Base-by-base conservation (phyloP, 805 yeast genomes). In the Starmerella bacillaris region DNA sequence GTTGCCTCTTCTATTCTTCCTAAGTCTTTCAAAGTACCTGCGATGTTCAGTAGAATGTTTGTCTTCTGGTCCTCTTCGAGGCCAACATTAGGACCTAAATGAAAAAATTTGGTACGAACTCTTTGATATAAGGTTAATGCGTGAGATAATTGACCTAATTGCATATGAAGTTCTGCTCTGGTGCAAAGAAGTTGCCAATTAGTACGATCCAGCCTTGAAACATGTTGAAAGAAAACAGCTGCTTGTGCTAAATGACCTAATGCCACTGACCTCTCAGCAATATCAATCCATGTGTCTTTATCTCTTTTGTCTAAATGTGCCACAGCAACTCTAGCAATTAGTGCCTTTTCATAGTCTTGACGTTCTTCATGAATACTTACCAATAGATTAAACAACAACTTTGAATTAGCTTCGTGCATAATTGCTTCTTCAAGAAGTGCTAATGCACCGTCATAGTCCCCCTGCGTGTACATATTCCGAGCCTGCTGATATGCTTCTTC, bases 261-360 rank as follows among this genome's bases (percentile, higher is more conserved):
- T 35, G 67, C 59, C 37, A 70, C 65, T 44, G 78, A 75, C 31
- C 86, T 78, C 49, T 79, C 93, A 31, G 94, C 95, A 30, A 83
- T 57, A 0, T 92, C 78, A 48, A 78, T 75, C 60, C 84, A 84
- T 0, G 94, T 94, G 30, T 78, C 71, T 53, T 70, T 75, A 51
- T 78, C 42, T 44, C 69, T 68, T 11, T 79, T 74, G 50, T 83
- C 94, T 36, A 72, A 63, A 46, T 74, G 72, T 40, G 86, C 73
- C 9, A 82, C 92, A 41, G 48, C 44, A 5, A 48, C 37, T 28
- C 49, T 45, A 7, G 63, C 64, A 2, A 49, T 42, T 24, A 58
- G 44, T 8, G 58, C 53, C 35, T 46, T 46, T 18, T 49, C 54
- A 3, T 53, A 45, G 31, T 58, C 59, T n/a, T 50, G 55, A 16